phyloP scores from a whole-genome alignment of 2,329 filamentous ascomycete species.

The Fusarium vanettenii region DNA sequence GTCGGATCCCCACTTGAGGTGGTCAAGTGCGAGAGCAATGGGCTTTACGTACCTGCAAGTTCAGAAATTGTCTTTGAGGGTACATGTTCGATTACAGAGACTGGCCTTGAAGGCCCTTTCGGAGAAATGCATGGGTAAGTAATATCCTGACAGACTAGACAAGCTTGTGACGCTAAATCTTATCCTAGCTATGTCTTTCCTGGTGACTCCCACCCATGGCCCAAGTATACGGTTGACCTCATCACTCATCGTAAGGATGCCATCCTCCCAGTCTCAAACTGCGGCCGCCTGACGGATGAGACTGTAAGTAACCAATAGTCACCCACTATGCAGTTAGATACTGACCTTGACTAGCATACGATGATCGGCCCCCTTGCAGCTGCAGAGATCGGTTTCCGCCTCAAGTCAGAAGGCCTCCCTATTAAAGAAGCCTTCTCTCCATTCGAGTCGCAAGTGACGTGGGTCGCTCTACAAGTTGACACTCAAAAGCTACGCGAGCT shows the following conservation, averaged over 20 bases:
- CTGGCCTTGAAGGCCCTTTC: slow-evolving; percentile 26
- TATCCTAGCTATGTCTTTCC: slow-evolving; percentile 22
- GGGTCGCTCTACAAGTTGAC: slow-evolving; percentile 67
- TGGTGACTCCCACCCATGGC: slow-evolving; percentile 7
- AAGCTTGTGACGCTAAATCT: background rate
- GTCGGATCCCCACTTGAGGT: slow-evolving; percentile 58
- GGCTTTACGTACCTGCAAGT: slow-evolving; percentile 60
- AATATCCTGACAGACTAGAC: too few relatives aligned
- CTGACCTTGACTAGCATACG: slow-evolving; percentile 4
- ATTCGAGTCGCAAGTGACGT: slow-evolving; percentile 60
- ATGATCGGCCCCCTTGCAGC: slow-evolving; percentile 36
- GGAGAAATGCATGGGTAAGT: slow-evolving; percentile 44
- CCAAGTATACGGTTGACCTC: slow-evolving; percentile 14
- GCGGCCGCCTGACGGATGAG: slow-evolving; percentile 23
- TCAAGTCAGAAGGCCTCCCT: slow-evolving; percentile 49
- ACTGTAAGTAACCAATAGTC: slow-evolving; percentile 9
- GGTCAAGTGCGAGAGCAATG: slow-evolving; percentile 64
- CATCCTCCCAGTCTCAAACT: slow-evolving; percentile 22
- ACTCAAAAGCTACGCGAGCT: slow-evolving; percentile 65
- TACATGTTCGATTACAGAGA: slow-evolving; percentile 57
- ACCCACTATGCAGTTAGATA: background rate
- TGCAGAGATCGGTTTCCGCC: slow-evolving; percentile 19
- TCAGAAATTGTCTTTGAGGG: slow-evolving; percentile 64
- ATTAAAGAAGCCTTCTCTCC: slow-evolving; percentile 57
- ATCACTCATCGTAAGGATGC: slow-evolving; percentile 25